phyloP scores from a whole-genome alignment of 139 green algal species.

The Coelastrella sp. region DNA sequence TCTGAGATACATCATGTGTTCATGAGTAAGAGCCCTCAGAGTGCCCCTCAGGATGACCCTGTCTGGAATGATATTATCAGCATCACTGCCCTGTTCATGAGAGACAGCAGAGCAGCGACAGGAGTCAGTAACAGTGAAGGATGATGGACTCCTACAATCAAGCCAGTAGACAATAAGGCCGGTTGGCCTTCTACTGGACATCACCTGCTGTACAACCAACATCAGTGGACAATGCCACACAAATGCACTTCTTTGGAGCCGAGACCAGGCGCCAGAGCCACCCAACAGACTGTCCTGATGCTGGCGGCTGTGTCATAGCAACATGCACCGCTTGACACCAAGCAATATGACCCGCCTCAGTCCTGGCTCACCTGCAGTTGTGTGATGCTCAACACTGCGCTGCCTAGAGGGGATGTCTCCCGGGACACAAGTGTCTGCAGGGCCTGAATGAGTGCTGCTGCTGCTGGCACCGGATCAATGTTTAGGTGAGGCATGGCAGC shows the following conservation, averaged over 20 bases:
- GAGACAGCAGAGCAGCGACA: no score
- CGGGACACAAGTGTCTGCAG: slow-evolving; percentile 88
- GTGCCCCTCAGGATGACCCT: slow-evolving; percentile 76
- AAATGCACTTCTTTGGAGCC: no score
- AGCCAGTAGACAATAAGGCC: no score
- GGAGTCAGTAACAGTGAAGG: not conserved
- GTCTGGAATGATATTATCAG: slow-evolving; percentile 92
- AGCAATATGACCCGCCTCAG: not conserved
- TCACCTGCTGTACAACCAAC: no score
- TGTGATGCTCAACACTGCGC: slow-evolving; percentile 86
- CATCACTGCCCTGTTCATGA: slow-evolving; percentile 64
- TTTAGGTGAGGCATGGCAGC: slow-evolving; percentile 88
- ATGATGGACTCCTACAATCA: not conserved
- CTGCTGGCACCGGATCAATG: slow-evolving; percentile 84
- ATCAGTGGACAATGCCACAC: no score
- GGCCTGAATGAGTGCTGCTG: slow-evolving; percentile 71
- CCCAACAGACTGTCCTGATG: no score
- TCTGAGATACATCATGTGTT: slow-evolving; percentile 58
- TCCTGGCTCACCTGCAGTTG: slow-evolving; percentile 56
- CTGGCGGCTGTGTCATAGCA: no score
- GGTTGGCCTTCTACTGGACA: no score
- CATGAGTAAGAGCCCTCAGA: slow-evolving; percentile 70
- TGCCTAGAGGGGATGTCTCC: slow-evolving; percentile 85
- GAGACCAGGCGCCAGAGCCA: no score
- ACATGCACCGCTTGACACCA: not conserved